Conservation (phyloP, 2,329 filamentous ascomycete genomes). For the Neoarthrinium moseri region DNA sequence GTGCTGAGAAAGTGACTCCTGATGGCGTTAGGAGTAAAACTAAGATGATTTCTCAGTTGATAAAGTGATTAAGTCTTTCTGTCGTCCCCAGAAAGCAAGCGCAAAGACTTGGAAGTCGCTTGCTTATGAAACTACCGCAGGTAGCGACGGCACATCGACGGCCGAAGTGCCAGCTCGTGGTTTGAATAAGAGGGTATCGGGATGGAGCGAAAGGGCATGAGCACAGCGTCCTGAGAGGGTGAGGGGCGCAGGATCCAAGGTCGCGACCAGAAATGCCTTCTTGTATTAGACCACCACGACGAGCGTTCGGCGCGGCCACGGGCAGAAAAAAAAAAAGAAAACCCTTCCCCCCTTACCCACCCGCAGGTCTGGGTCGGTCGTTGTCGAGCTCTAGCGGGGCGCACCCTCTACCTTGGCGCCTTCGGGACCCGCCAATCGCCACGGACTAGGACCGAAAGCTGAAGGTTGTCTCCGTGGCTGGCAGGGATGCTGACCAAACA, state of each 20-base stretch:
- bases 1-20: background rate
- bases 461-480: background rate
- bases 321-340: slow-evolving; percentile 4
- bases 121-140: slow-evolving; percentile 45
- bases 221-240: background rate
- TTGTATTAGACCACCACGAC: background rate
- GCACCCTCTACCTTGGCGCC: slow-evolving; percentile 1
- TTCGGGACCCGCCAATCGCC: slow-evolving; percentile 2
- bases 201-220: slow-evolving; percentile 3
- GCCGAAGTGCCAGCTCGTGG: slow-evolving; percentile 31
- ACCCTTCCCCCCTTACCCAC: background rate
- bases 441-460: background rate
- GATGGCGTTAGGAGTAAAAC: background rate
- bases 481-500: no score
- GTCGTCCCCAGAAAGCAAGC: slow-evolving; percentile 55
- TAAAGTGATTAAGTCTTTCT: slow-evolving; percentile 51
- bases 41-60: background rate
- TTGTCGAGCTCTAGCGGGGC: slow-evolving; percentile 2
- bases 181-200: background rate
- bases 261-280: background rate
- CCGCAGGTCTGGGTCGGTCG: slow-evolving; percentile 9
- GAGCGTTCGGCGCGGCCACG: background rate
- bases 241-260: background rate
- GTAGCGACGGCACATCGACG: slow-evolving; percentile 42
- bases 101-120: slow-evolving; percentile 67